A percentile compares a stretch with the other conserved stretches of the same genome.
Evolutionary conservation across 176 grass and related monocot species (phyloP).

Genomic region (Aegilops tauschii): DNA sequence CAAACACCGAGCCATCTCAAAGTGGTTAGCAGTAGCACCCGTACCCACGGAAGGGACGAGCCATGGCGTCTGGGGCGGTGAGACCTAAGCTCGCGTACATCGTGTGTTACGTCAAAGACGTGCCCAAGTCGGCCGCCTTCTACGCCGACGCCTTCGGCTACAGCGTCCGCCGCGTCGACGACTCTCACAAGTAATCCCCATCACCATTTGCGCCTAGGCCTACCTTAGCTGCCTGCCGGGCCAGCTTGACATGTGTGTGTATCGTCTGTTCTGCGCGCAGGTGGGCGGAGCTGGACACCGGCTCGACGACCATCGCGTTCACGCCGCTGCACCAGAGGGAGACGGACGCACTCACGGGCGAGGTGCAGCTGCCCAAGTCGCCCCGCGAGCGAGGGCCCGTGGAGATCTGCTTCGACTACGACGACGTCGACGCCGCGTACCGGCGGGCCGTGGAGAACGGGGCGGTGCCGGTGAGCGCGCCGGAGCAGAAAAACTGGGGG

Average conservation of each 20-base stretch:
- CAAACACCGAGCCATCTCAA: background rate
- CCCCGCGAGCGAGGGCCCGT: slow-evolving; percentile 40
- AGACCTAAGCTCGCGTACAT: slow-evolving; percentile 50
- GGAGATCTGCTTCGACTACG: slow-evolving; percentile 89
- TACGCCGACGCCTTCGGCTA: slow-evolving; percentile 74
- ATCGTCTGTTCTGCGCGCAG: background rate
- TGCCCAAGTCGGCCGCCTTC: slow-evolving; percentile 54
- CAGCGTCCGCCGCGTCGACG: slow-evolving; percentile 65
- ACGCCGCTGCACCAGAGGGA: slow-evolving; percentile 79
- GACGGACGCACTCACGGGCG: slow-evolving; percentile 57
- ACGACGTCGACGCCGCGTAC: slow-evolving; percentile 77
- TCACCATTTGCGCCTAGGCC: background rate
- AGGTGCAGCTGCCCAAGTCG: slow-evolving; percentile 44
- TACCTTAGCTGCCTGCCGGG: background rate
- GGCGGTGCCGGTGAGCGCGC: slow-evolving; percentile 57
- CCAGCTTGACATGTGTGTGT: background rate
- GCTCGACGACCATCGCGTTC: slow-evolving; percentile 79
- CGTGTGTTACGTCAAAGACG: slow-evolving; percentile 63
- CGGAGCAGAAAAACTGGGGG: slow-evolving; percentile 71
- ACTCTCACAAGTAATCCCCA: slow-evolving; percentile 35
- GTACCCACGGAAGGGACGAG: background rate
- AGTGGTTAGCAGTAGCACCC: too few species aligned
- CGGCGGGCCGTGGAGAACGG: slow-evolving; percentile 49
- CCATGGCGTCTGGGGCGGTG: slow-evolving; percentile 42
- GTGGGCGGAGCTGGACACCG: slow-evolving; percentile 87